Percentiles rank a stretch among this genome's conserved stretches.
Conservation (phyloP, 2,329 filamentous ascomycete genomes). For the Colletotrichum viniferum region DNA sequence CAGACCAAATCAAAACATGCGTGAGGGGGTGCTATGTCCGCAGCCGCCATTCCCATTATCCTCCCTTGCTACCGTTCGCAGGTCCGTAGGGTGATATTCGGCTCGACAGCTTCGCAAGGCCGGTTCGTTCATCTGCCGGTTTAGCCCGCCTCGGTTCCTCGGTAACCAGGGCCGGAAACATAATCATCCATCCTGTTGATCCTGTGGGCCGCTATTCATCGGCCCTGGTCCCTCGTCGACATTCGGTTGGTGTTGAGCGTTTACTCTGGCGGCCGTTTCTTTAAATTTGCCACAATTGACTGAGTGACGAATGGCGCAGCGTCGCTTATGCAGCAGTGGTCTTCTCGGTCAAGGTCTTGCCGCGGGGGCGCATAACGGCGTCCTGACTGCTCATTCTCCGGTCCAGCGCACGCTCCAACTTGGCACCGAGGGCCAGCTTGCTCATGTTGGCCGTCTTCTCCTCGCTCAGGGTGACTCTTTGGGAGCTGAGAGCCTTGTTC, state of each 20-base stretch:
- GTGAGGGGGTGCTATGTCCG: not conserved
- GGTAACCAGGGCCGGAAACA: not conserved
- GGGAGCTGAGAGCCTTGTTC: constrained; percentile 82
- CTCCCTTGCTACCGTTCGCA: not conserved
- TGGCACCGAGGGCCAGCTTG: constrained; percentile 87
- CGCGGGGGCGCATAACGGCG: constrained; percentile 74
- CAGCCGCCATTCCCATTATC: not conserved
- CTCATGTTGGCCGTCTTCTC: constrained; percentile 83
- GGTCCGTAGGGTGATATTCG: not conserved
- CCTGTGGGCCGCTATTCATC: not conserved
- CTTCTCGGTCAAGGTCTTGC: constrained; percentile 42
- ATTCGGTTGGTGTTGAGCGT: not conserved
- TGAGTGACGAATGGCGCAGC: not conserved
- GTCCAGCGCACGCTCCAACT: constrained; percentile 86
- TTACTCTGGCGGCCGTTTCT: not conserved
- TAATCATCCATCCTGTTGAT: not conserved
- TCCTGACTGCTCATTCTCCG: constrained; percentile 89
- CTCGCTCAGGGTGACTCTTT: constrained; percentile 79
- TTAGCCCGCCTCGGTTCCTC: not conserved
- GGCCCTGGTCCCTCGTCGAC: not conserved
- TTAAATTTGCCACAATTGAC: not conserved
- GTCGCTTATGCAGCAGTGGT: constrained; percentile 12
- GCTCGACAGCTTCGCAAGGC: not conserved
- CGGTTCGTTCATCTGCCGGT: not conserved
- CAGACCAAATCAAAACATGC: not conserved